Base-by-base conservation (phyloP, 352 stramenopile genomes). In the Globisporangium parvum region DNA sequence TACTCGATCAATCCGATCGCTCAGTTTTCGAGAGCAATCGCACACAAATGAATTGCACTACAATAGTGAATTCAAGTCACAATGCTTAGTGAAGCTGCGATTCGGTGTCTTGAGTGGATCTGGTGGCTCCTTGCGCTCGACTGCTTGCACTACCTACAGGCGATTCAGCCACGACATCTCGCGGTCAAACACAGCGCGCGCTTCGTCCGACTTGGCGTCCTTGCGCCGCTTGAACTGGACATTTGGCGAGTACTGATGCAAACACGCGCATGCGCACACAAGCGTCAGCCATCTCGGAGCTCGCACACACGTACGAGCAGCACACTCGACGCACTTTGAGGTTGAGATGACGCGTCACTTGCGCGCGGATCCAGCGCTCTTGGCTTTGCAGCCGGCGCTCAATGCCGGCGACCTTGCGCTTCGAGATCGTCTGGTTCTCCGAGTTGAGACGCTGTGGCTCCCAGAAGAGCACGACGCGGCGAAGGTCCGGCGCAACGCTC, bases 81-180 rank as follows among this genome's bases (percentile, higher is more conserved):
- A 37, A 37, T 37, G 31, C 8, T 10, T 2, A 37, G 10, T 37
- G 31, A 37, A 37, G n/a, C n/a, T n/a, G n/a, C n/a, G n/a, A n/a
- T n/a, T n/a, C n/a, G n/a, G n/a, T n/a, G n/a, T n/a, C n/a, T n/a
- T n/a, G n/a, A n/a, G n/a, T n/a, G n/a, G n/a, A n/a, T n/a, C n/a
- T n/a, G n/a, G n/a, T n/a, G n/a, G n/a, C n/a, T n/a, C n/a, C n/a
- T n/a, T n/a, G n/a, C 14, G 39, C 5, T 44, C 6, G 5, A 15
- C 18, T 1, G 11, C 18, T 9, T 6, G n/a, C 12, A 3, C 18
- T 24, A 3, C 21, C 53, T 57, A 75, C 50, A 83, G 73, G 50
- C 66, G 71, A 63, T 90, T 71, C 23, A 92, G 63, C 82, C 82
- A 92, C 35, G 77, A 71, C 80, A 92, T 90, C 62, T 92, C 82